These are phyloP conservation scores for Dendrocalamus sinicus DNA, from an alignment of 176 grass and related monocot genomes.

Conservation along the genomic window DNA sequence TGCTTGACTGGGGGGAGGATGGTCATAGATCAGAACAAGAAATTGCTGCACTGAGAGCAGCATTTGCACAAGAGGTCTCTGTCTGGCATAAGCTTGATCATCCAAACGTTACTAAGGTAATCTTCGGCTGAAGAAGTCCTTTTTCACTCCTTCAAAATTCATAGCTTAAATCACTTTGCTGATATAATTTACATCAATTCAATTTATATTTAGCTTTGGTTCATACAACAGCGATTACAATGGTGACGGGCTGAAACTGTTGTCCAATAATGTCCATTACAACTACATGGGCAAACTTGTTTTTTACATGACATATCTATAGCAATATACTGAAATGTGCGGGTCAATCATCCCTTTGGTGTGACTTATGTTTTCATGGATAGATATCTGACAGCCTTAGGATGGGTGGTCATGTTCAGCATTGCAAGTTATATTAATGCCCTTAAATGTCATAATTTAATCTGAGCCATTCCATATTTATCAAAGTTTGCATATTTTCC, in stretches of 20 bases:
- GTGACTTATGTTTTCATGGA: not conserved
- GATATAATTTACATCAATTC: conserved; percentile 6
- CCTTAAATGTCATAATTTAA: conserved; percentile 7
- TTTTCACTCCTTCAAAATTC: not conserved
- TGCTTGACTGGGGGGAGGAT: conserved; percentile 99
- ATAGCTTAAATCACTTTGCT: conserved; percentile 22
- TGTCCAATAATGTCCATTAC: not conserved
- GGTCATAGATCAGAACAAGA: conserved; percentile 86
- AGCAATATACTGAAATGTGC: not conserved
- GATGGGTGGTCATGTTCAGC: not conserved
- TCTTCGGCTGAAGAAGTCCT: not conserved
- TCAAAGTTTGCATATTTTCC: not conserved
- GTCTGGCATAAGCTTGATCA: conserved; percentile 99
- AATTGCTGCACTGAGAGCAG: conserved; percentile 73
- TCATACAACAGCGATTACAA: not conserved
- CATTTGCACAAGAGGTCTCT: conserved; percentile 90
- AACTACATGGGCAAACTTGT: conserved; percentile 16
- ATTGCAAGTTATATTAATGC: not conserved
- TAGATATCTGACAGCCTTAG: conserved; percentile 20
- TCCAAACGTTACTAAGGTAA: conserved; percentile 95
- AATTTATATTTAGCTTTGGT: conserved; percentile 14
- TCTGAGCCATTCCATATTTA: not conserved
- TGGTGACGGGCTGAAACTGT: not conserved
- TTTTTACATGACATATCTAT: conserved; percentile 24
- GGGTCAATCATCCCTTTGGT: not conserved